A percentile compares a stretch with the other conserved stretches of the same genome.
These are phyloP conservation scores for Hymenoscyphus linearis DNA, from an alignment of 2,329 filamentous ascomycete genomes.

Conservation along the genomic window DNA sequence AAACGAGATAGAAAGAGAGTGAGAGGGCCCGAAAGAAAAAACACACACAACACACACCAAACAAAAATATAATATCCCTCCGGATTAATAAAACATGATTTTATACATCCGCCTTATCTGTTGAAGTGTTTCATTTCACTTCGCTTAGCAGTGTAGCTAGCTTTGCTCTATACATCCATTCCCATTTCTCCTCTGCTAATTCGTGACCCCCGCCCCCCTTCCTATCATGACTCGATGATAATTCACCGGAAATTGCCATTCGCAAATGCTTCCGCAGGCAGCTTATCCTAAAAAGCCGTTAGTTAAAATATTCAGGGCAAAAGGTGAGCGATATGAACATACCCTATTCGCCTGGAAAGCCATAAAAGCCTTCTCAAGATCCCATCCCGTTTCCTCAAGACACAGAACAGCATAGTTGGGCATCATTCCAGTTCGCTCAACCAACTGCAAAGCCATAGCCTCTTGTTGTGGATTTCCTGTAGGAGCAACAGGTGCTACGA, in stretches of 20 bases:
- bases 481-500: constrained; percentile 15
- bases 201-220: neutral
- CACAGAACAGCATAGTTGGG: constrained; percentile 75
- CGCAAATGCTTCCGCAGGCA: constrained; percentile 10
- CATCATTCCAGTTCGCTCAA: constrained; percentile 74
- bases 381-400: constrained; percentile 72
- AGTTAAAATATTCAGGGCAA: neutral
- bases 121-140: too few species aligned
- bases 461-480: constrained; percentile 44
- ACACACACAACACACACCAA: too few species aligned
- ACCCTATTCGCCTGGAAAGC: constrained; percentile 75
- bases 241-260: neutral
- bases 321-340: constrained; percentile 25
- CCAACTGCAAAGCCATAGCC: constrained; percentile 69
- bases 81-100: too few species aligned
- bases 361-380: constrained; percentile 67
- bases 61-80: too few species aligned
- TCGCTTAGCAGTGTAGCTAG: neutral
- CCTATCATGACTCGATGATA: neutral
- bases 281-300: constrained; percentile 10
- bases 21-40: too few species aligned
- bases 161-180: neutral
- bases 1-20: too few species aligned
- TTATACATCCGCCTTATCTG: too few species aligned
- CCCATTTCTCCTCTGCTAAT: neutral